A percentile compares a stretch with the other conserved stretches of the same genome.
phyloP scores from a whole-genome alignment of 441 rosid species.

The Jatropha podagrica region DNA sequence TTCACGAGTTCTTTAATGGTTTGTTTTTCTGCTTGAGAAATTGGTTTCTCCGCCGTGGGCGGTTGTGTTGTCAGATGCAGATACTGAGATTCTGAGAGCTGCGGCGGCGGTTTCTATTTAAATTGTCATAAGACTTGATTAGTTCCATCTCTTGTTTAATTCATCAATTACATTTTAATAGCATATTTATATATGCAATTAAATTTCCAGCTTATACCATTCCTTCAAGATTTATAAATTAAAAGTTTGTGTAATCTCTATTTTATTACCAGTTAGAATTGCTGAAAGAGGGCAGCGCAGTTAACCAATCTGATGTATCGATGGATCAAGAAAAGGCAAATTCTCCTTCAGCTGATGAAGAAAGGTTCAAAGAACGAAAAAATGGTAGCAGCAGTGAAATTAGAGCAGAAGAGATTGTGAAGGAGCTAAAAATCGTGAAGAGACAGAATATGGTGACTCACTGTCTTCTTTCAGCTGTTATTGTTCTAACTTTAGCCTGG shows the following conservation, averaged over 20 bases:
- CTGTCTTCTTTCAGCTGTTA: constrained; percentile 64
- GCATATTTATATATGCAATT: too few species aligned
- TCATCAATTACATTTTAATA: too few species aligned
- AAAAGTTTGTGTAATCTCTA: not conserved
- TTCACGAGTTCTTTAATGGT: too few species aligned
- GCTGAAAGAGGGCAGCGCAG: constrained; percentile 25
- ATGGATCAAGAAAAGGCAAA: constrained; percentile 9
- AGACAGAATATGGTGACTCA: constrained; percentile 72
- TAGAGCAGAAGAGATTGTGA: constrained; percentile 44
- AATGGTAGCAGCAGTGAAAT: constrained; percentile 4
- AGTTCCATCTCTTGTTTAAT: too few species aligned
- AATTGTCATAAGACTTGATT: too few species aligned
- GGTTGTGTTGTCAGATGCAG: not conserved
- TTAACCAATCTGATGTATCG: constrained; percentile 12
- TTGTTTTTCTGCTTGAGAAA: not conserved
- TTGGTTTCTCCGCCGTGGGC: not conserved
- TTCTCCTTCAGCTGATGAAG: constrained; percentile 17
- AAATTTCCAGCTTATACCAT: too few species aligned
- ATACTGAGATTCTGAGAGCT: too few species aligned
- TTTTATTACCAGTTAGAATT: constrained; percentile 42
- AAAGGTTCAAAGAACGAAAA: constrained; percentile 14
- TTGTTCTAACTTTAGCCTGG: constrained; percentile 68
- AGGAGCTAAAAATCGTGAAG: constrained; percentile 60
- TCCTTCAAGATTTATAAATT: too few species aligned
- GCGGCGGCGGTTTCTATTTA: too few species aligned